Conservation (phyloP, 768 basidiomycete species). For the Obba rivulosa region DNA sequence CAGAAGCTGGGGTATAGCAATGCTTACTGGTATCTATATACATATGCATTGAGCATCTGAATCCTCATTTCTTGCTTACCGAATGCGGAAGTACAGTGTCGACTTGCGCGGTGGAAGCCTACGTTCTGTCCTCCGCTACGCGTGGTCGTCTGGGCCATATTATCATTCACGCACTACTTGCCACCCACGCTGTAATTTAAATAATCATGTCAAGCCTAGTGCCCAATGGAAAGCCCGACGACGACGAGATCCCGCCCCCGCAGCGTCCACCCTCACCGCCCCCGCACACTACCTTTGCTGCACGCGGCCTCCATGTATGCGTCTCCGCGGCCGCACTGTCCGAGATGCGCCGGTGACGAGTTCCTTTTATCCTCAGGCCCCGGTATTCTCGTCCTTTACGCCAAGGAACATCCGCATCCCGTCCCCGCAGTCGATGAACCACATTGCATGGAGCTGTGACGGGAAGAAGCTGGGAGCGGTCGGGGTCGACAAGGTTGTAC, state of each 20-base stretch:
- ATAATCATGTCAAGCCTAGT: constrained; percentile 21
- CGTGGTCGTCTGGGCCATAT: too few species aligned
- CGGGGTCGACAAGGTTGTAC: constrained; percentile 71
- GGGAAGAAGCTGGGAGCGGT: constrained; percentile 78
- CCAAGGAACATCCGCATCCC: constrained; percentile 69
- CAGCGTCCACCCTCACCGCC: constrained; percentile 64
- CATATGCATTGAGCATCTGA: too few species aligned
- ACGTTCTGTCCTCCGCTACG: too few species aligned
- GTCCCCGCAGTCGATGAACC: constrained; percentile 59
- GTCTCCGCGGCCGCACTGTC: constrained; percentile 1
- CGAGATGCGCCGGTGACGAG: constrained; percentile 7
- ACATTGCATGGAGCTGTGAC: constrained; percentile 82
- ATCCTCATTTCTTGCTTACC: too few species aligned
- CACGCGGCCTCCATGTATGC: constrained; percentile 72
- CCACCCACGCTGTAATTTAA: too few species aligned
- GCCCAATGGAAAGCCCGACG: constrained; percentile 39
- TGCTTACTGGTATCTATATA: too few species aligned
- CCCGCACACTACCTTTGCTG: constrained; percentile 62
- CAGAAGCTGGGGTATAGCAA: too few species aligned
- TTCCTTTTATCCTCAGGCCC: constrained; percentile 43
- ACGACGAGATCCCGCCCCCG: constrained; percentile 26
- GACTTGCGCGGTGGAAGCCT: too few species aligned
- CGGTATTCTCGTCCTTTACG: constrained; percentile 75
- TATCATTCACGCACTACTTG: too few species aligned
- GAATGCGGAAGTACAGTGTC: too few species aligned